Conservation (phyloP, 768 basidiomycete genomes). For the Imleria badia region DNA sequence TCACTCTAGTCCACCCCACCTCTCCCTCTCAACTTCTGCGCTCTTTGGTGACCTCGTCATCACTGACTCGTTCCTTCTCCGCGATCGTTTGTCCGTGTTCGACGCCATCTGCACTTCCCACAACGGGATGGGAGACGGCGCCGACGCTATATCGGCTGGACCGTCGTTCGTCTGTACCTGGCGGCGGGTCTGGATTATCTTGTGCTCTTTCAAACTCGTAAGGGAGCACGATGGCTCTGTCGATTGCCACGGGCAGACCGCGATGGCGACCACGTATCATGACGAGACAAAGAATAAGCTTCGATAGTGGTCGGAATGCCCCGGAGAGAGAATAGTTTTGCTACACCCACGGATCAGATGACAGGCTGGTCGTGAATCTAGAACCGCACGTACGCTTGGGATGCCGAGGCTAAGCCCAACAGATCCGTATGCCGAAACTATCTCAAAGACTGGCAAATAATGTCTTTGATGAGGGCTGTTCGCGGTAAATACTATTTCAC, state of each 20-base stretch:
- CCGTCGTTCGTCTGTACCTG: conserved; percentile 11
- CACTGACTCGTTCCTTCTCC: not conserved
- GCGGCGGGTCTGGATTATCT: conserved; percentile 11
- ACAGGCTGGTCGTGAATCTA: not conserved
- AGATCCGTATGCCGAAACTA: conserved; percentile 85
- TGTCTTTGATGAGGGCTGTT: not conserved
- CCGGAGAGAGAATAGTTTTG: conserved; percentile 81
- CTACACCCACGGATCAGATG: conserved; percentile 38
- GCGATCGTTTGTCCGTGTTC: not conserved
- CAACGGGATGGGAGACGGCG: not conserved
- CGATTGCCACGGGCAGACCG: conserved; percentile 83
- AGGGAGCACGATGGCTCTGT: conserved; percentile 83
- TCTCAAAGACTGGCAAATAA: conserved; percentile 66
- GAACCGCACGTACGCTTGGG: conserved; percentile 56
- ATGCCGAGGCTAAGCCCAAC: conserved; percentile 89
- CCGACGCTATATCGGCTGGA: conserved; percentile 3
- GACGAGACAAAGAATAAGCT: conserved; percentile 81
- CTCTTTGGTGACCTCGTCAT: not conserved
- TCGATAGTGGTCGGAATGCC: conserved; percentile 75
- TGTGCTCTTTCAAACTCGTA: conserved; percentile 49
- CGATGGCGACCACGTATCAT: conserved; percentile 96
- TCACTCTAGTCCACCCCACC: not conserved
- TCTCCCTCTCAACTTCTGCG: not conserved
- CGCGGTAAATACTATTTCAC: conserved; percentile 24
- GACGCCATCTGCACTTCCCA: not conserved